Evolutionary conservation across 352 stramenopile species (phyloP).

Genomic region (Pythium dissotocum): DNA sequence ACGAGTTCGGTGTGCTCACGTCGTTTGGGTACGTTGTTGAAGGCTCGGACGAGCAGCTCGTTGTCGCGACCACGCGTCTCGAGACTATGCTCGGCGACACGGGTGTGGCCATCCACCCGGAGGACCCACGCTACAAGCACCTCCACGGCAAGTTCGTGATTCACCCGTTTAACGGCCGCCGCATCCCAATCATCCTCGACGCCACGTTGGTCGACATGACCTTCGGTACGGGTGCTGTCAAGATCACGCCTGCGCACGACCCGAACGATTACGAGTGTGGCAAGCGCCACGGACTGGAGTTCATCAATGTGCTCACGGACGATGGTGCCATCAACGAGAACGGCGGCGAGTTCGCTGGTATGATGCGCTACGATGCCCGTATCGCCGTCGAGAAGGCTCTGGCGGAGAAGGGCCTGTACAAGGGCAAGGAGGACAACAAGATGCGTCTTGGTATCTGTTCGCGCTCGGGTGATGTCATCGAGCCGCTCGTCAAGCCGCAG

Average conservation of each 20-base stretch:
- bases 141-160: constrained; percentile 98
- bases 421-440: constrained; percentile 98
- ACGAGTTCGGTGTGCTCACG: constrained; percentile 99
- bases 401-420: constrained; percentile 92
- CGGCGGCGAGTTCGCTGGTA: constrained; percentile 80
- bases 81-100: constrained; percentile 99
- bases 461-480: constrained; percentile 98
- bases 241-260: constrained; percentile 99
- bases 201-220: constrained; percentile 97
- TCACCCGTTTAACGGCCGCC: constrained; percentile 98
- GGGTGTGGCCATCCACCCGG: constrained; percentile 97
- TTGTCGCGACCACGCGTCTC: constrained; percentile 94
- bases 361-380: constrained; percentile 92
- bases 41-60: constrained; percentile 75
- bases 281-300: constrained; percentile 96
- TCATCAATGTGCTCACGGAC: constrained; percentile 97
- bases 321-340: constrained; percentile 97
- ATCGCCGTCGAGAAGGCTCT: constrained; percentile 91
- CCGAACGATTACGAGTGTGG: constrained; percentile 99
- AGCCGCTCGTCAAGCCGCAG: constrained; percentile 99
- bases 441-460: constrained; percentile 98
- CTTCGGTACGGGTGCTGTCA: constrained; percentile 98
- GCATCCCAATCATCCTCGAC: constrained; percentile 97
- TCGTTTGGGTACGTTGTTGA: constrained; percentile 98
- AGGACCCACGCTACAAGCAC: constrained; percentile 98